A percentile compares a stretch with the other conserved stretches of the same genome.
phyloP scores from a whole-genome alignment of 306 rosid genomes.

The Dalbergia cochinchinensis region DNA sequence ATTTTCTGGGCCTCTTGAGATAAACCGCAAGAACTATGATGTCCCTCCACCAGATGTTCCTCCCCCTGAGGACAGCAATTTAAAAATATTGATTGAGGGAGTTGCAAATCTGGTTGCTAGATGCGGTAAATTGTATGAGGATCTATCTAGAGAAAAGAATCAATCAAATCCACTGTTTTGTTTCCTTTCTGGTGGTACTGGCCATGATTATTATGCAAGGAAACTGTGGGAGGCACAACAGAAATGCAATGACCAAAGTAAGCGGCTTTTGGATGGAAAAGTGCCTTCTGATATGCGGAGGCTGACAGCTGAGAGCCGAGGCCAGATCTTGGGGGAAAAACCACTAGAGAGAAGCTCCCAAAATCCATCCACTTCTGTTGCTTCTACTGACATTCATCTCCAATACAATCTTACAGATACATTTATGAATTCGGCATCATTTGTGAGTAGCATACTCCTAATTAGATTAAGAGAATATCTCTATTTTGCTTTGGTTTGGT shows the following conservation, averaged over 20 bases:
- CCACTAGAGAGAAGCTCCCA: constrained; percentile 76
- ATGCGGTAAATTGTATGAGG: constrained; percentile 95
- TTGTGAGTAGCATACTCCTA: constrained; percentile 63
- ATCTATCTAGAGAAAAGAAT: constrained; percentile 90
- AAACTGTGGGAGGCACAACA: constrained; percentile 93
- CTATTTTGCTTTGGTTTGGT: constrained; percentile 44
- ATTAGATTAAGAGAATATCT: constrained; percentile 32
- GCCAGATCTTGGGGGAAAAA: constrained; percentile 84
- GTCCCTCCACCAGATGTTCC: constrained; percentile 75
- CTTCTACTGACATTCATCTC: constrained; percentile 70
- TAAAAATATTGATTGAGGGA: constrained; percentile 90
- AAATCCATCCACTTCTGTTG: constrained; percentile 60
- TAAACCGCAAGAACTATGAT: constrained; percentile 65
- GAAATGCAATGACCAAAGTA: constrained; percentile 66
- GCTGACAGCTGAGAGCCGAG: constrained; percentile 92
- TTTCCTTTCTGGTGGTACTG: constrained; percentile 90
- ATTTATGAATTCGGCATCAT: constrained; percentile 71
- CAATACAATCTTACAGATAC: constrained; percentile 92
- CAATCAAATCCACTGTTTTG: constrained; percentile 83
- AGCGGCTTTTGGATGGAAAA: constrained; percentile 65
- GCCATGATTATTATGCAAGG: constrained; percentile 87
- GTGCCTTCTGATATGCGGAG: constrained; percentile 56
- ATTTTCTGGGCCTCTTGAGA: constrained; percentile 79
- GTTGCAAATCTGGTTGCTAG: constrained; percentile 93
- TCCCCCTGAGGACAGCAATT: constrained; percentile 82